phyloP scores from a whole-genome alignment of 2,329 filamentous ascomycete genomes.

The Paracorniculantispora psalliotae region DNA sequence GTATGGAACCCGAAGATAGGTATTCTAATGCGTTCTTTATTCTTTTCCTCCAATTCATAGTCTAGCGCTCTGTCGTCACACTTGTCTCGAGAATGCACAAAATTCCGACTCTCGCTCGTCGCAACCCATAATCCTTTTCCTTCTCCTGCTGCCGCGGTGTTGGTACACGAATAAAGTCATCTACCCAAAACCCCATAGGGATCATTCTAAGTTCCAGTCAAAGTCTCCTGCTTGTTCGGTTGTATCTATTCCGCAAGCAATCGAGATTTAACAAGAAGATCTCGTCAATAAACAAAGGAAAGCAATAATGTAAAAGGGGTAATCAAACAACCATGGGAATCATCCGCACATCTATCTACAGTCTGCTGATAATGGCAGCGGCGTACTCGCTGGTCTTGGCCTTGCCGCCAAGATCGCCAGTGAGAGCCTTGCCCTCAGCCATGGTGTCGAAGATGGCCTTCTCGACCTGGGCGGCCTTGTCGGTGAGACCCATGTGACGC shows the following conservation, averaged over 20 bases:
- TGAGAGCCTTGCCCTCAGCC: slow-evolving; percentile 92
- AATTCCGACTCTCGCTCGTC: background rate
- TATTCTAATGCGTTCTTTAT: slow-evolving; percentile 11
- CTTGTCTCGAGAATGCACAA: background rate
- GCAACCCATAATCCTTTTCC: slow-evolving; percentile 2
- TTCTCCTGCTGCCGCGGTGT: slow-evolving; percentile 3
- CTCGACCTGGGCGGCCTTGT: slow-evolving; percentile 84
- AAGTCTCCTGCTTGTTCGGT: background rate
- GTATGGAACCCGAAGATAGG: background rate
- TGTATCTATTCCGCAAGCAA: background rate
- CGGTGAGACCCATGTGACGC: slow-evolving; percentile 89
- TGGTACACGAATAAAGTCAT: slow-evolving; percentile 13
- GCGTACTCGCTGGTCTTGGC: slow-evolving; percentile 95
- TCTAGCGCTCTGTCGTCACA: slow-evolving; percentile 1
- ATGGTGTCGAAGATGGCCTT: slow-evolving; percentile 92
- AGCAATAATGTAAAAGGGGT: slow-evolving; percentile 8
- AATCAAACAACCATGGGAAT: slow-evolving; percentile 14
- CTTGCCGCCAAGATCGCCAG: slow-evolving; percentile 93
- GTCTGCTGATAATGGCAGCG: slow-evolving; percentile 74
- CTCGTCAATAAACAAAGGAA: slow-evolving; percentile 9
- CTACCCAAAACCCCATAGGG: slow-evolving; percentile 7
- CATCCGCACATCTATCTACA: slow-evolving; percentile 36
- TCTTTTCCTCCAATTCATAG: slow-evolving; percentile 4
- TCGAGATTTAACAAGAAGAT: background rate
- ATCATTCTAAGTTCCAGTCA: background rate